Evolutionary conservation across 2,329 filamentous ascomycete genomes (phyloP), one percentile per base, ranked within the genome.

Genomic region (Colletotrichum spaethianum): DNA sequence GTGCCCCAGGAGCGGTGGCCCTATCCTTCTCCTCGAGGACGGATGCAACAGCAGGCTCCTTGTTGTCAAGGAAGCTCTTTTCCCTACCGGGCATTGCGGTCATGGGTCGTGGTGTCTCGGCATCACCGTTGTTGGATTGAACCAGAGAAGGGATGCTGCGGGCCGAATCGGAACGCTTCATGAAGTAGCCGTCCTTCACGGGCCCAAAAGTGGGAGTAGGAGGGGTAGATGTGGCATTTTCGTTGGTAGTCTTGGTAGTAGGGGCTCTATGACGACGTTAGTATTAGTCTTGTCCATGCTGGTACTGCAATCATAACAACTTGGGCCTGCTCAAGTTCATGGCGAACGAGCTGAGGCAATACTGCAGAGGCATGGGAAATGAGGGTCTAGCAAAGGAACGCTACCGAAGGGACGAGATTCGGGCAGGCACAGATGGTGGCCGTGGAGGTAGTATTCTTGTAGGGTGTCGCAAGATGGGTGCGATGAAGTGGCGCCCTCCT

Each of bases 401-500:
- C 69, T 72, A 72, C 69, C 69, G 69, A 68, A 72, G 59, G 16
- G 69, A 72, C 18, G 69, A 72, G 20, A 72, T 59, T 68, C 69
- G 57, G 50, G 42, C 33, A 52, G 69, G 69, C 26, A 72, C 69
- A 12, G 69, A 72, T 26, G 69, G 69, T 44, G 61, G 40, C 44
- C 64, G 65, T 31, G 57, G 69, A 28, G 64, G 33, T 57, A 63
- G 16, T 40, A 59, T 48, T 68, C 64, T 72, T 72, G 53, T 68
- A 63, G 69, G 64, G 52, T 72, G 69, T 57, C 69, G 42, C 69
- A 52, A 31, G 57, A 63, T 40, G 42, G 64, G 56, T 16, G 64
- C 23, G 26, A 68, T 31, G 59, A 64, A 68, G 31, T 50, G 42
- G 40, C 42, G 42, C 69, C 69, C 69, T 72, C 69, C 69, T 72